Base-by-base conservation (phyloP, 345 rosid species). In the Aegle marmelos region DNA sequence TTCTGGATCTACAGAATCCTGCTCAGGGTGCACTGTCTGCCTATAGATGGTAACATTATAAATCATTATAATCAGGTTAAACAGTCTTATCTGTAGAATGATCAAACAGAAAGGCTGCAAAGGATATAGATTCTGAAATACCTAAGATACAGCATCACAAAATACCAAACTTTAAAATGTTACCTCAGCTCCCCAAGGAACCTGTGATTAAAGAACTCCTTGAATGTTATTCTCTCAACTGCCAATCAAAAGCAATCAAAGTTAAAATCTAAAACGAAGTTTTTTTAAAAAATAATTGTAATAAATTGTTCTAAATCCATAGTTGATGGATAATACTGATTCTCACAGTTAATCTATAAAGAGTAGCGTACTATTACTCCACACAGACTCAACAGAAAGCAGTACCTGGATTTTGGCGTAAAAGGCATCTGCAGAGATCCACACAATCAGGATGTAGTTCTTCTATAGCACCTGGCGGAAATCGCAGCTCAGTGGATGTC, bases 381-480 rank as follows among this genome's bases (percentile, higher is more conserved):
- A 30, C 36, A 69, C 58, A 1, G 65, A 48, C 58, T 59, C 48
- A 11, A 45, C 13, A 28, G 41, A 39, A 81, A 79, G 36, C 70
- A 60, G 45, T 83, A 93, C 97, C 90, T 75, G 97, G 93, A 70
- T 90, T 88, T 67, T 64, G 88, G 71, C 90, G 87, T 77, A 93
- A 81, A 82, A 93, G 94, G 65, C 89, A 81, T 84, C 88, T 84
- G 83, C 97, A 93, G 13, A 93, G 90, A 82, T 90, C 86, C 78
- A 91, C 88, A 82, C 95, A 93, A 82, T 90, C 94, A 76, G 91
- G 88, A 87, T 90, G 89, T 78, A 91, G 78, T 76, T 88, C 89
- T 74, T 86, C 79, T 66, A 82, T 67, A 74, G 87, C 76, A 82
- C 85, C 87, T 76, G 85, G 79, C 56, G 98, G 96, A 87, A 93